phyloP scores from a whole-genome alignment of 1,139 yeast genomes.

The Scheffersomyces insectosa region DNA sequence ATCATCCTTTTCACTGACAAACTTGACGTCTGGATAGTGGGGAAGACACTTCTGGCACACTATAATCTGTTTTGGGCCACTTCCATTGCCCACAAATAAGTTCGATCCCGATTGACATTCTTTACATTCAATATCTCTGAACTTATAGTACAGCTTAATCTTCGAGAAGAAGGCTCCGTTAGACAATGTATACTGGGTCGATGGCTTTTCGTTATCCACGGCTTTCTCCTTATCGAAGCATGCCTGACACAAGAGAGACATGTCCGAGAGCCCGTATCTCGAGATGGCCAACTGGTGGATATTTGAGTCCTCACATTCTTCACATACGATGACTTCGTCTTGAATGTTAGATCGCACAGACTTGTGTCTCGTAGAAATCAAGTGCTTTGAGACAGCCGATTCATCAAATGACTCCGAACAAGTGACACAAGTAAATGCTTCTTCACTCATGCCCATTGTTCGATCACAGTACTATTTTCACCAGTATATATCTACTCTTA shows the following conservation, averaged over 20 bases:
- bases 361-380: constrained; percentile 57
- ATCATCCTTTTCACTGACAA: constrained; percentile 50
- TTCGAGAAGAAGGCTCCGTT: constrained; percentile 57
- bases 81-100: constrained; percentile 33
- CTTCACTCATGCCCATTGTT: not conserved
- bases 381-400: constrained; percentile 40
- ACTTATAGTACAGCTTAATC: constrained; percentile 46
- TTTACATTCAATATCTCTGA: constrained; percentile 52
- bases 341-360: constrained; percentile 32
- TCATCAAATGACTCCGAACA: constrained; percentile 23
- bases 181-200: constrained; percentile 50
- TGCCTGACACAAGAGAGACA: constrained; percentile 49
- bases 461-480: too few species aligned
- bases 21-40: constrained; percentile 19
- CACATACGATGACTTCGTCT: constrained; percentile 53
- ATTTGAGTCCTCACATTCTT: constrained; percentile 55
- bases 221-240: constrained; percentile 48
- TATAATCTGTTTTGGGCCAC: constrained; percentile 24
- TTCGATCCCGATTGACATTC: constrained; percentile 43
- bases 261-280: constrained; percentile 57
- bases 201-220: constrained; percentile 45
- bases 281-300: constrained; percentile 54
- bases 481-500: too few species aligned
- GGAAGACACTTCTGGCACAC: constrained; percentile 44
- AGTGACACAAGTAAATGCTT: constrained; percentile 29